A percentile compares a stretch with the other conserved stretches of the same genome.
Evolutionary conservation across 1,284 basidiomycete genomes (phyloP).

Genomic region (Puccinia horiana): DNA sequence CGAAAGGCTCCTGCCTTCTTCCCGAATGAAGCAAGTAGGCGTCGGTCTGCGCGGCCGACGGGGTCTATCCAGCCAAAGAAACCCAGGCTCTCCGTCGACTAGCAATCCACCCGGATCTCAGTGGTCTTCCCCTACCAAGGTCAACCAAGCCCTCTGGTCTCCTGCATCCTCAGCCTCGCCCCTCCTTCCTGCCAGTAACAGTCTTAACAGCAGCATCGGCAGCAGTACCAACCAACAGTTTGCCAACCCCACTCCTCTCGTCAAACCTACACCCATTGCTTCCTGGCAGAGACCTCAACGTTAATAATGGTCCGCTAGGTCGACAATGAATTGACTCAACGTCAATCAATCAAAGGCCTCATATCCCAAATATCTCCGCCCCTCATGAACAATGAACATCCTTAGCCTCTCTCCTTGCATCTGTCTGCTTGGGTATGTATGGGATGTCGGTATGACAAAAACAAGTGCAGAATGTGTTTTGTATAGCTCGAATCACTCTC

Average conservation of each 20-base stretch:
- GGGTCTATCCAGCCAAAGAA: background rate
- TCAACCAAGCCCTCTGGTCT: background rate
- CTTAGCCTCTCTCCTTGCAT: too few relatives aligned
- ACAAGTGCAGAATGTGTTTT: too few relatives aligned
- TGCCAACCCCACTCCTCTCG: slow-evolving; percentile 9
- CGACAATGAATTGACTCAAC: too few relatives aligned
- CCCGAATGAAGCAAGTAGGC: slow-evolving; percentile 33
- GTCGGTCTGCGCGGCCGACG: slow-evolving; percentile 23
- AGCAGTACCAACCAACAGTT: background rate
- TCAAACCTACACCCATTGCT: slow-evolving; percentile 30
- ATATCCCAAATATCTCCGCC: too few relatives aligned
- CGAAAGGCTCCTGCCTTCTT: slow-evolving; percentile 20
- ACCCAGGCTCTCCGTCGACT: background rate
- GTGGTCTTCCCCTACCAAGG: background rate
- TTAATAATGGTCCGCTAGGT: too few relatives aligned
- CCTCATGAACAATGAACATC: too few relatives aligned
- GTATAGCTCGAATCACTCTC: too few relatives aligned
- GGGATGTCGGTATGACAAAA: too few relatives aligned
- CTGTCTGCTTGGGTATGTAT: too few relatives aligned
- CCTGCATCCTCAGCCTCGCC: background rate
- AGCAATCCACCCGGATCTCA: background rate
- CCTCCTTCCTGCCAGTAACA: background rate
- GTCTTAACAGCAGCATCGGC: background rate
- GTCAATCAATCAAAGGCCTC: too few relatives aligned
- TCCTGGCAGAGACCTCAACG: slow-evolving; percentile 18